These are phyloP conservation scores for Bipolaris gigantea DNA, from an alignment of 2,329 filamentous ascomycete genomes.

Conservation along the genomic window DNA sequence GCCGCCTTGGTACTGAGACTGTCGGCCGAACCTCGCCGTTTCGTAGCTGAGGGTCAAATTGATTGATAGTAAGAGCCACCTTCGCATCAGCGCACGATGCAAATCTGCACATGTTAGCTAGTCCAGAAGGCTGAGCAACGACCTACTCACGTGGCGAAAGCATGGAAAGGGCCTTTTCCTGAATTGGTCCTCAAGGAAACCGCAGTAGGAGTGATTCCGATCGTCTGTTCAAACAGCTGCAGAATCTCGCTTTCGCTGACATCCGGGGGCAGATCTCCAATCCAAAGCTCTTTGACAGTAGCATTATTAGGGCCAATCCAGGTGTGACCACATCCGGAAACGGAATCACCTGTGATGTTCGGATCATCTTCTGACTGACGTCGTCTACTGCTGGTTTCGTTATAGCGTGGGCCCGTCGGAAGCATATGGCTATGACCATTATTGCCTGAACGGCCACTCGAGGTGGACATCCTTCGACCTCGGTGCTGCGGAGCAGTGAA, in stretches of 20 bases:
- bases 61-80: constrained; percentile 14
- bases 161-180: constrained; percentile 12
- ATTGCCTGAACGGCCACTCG: constrained; percentile 14
- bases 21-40: constrained; percentile 10
- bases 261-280: constrained; percentile 27
- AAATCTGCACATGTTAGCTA: constrained; percentile 23
- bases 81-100: constrained; percentile 15
- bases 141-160: constrained; percentile 24
- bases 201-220: constrained; percentile 12
- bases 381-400: neutral
- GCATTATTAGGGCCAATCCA: constrained; percentile 39
- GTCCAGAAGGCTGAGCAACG: neutral
- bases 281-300: constrained; percentile 31
- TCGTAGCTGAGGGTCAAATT: constrained; percentile 12
- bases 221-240: constrained; percentile 20
- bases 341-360: constrained; percentile 20
- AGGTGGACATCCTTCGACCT: constrained; percentile 27
- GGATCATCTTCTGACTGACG: constrained; percentile 19
- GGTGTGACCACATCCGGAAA: constrained; percentile 27
- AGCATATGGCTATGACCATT: constrained; percentile 14
- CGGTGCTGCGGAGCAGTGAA: constrained; percentile 17
- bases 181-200: constrained; percentile 8
- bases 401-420: constrained; percentile 4
- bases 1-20: constrained; percentile 27
- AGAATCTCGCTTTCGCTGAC: constrained; percentile 17